Percentiles rank a stretch among this genome's conserved stretches.
phyloP scores from a whole-genome alignment of 805 yeast genomes.

The Starmerella stigmatis region DNA sequence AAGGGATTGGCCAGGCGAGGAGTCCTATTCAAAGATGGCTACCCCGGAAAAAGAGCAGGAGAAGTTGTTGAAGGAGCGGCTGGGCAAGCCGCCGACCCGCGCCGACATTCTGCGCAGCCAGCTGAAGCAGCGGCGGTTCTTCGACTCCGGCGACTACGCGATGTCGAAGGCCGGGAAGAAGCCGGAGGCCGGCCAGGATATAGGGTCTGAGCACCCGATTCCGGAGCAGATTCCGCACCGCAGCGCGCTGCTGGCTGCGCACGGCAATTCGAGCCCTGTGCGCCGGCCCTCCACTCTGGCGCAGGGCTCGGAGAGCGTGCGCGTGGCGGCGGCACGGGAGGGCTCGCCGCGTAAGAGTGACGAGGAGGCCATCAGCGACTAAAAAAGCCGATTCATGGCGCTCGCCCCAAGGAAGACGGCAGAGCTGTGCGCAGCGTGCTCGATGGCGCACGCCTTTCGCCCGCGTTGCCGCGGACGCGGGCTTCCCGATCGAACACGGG shows the following conservation, averaged over 20 bases:
- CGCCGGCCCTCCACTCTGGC: constrained; percentile 24
- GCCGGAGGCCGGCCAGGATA: constrained; percentile 22
- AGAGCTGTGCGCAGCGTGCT: too few relatives aligned
- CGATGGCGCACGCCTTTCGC: too few relatives aligned
- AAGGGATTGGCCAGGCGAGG: neutral
- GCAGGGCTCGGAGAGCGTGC: constrained; percentile 14
- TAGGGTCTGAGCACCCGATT: constrained; percentile 26
- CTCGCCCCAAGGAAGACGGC: too few relatives aligned
- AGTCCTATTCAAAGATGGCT: constrained; percentile 2
- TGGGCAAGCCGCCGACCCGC: constrained; percentile 22
- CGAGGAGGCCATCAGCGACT: constrained; percentile 5
- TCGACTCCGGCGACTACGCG: constrained; percentile 91
- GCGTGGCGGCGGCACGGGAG: constrained; percentile 15
- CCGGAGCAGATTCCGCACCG: constrained; percentile 26
- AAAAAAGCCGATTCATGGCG: neutral
- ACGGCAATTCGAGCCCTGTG: constrained; percentile 21
- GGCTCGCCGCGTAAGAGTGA: neutral
- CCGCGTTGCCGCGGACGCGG: too few relatives aligned
- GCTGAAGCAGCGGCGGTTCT: constrained; percentile 70
- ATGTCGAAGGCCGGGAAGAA: constrained; percentile 41
- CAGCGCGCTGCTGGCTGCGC: constrained; percentile 20
- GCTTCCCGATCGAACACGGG: too few relatives aligned
- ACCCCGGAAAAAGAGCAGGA: constrained; percentile 15
- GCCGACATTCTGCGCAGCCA: constrained; percentile 25
- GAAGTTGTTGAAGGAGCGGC: constrained; percentile 11